Conservation (phyloP, 768 basidiomycete species). For the Naganishia vaughanmartiniae region DNA sequence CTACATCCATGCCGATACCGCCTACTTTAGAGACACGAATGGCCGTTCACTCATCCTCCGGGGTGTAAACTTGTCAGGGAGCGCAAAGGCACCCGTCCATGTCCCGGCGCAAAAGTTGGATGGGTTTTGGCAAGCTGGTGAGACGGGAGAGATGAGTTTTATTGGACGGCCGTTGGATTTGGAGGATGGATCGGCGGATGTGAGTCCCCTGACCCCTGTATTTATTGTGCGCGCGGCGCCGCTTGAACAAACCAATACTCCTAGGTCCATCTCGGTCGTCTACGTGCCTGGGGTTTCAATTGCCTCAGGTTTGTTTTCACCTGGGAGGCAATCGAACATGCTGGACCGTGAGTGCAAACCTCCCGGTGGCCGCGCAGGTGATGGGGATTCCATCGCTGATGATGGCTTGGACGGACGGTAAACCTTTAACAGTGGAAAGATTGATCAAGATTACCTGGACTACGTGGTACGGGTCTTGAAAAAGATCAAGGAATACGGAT, state of each 20-base stretch:
- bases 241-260: no score
- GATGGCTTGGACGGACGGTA: not conserved
- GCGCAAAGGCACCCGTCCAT: constrained; percentile 74
- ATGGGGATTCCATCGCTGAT: no score
- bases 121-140: constrained; percentile 77
- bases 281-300: constrained; percentile 92
- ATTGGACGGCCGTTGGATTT: constrained; percentile 74
- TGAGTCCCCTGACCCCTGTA: no score
- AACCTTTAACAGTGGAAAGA: constrained; percentile 10
- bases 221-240: no score
- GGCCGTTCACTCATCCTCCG: constrained; percentile 68
- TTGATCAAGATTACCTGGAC: constrained; percentile 83
- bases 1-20: constrained; percentile 49
- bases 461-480: constrained; percentile 81
- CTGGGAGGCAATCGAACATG: constrained; percentile 93
- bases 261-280: constrained; percentile 77
- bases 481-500: constrained; percentile 88
- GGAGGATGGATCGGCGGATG: constrained; percentile 60
- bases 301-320: constrained; percentile 75
- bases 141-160: constrained; percentile 63
- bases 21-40: constrained; percentile 46
- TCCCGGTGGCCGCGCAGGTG: no score
- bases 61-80: constrained; percentile 91
- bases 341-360: constrained; percentile 83
- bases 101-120: constrained; percentile 68